phyloP scores from a whole-genome alignment of 768 basidiomycete species.

The Leucosporidium creatinivorum region DNA sequence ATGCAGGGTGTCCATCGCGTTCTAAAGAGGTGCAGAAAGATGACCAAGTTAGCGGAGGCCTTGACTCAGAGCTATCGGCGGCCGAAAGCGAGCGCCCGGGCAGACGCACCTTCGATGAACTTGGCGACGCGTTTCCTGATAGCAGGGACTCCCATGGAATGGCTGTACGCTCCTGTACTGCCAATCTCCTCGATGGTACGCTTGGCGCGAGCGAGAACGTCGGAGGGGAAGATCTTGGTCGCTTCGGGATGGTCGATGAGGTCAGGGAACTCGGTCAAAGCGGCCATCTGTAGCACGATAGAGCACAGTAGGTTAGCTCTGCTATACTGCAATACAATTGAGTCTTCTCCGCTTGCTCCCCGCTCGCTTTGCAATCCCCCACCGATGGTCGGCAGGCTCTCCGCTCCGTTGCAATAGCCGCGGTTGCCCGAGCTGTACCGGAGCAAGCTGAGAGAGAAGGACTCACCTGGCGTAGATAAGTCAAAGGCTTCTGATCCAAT shows the following conservation, averaged over 20 bases:
- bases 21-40: constrained; percentile 46
- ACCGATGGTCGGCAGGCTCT: not conserved
- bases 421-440: not conserved
- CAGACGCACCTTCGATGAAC: constrained; percentile 69
- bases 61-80: too few species aligned
- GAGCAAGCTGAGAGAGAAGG: constrained; percentile 4
- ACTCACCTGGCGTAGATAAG: constrained; percentile 80
- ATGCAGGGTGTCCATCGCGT: constrained; percentile 78
- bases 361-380: not conserved
- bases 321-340: too few species aligned
- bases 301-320: not conserved
- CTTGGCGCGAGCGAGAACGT: constrained; percentile 75
- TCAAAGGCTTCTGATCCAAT: constrained; percentile 85
- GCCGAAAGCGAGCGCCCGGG: not conserved
- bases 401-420: not conserved
- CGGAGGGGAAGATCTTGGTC: constrained; percentile 68
- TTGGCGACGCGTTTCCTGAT: constrained; percentile 81
- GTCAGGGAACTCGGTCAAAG: constrained; percentile 84
- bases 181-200: constrained; percentile 79
- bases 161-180: constrained; percentile 88
- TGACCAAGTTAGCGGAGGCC: not conserved
- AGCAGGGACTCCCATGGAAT: constrained; percentile 82
- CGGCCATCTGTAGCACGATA: constrained; percentile 58
- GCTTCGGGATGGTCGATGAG: constrained; percentile 61
- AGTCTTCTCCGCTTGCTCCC: not conserved